These are phyloP conservation scores for Emericellopsis terricola DNA, from an alignment of 495 filamentous ascomycete genomes.

Conservation along the genomic window DNA sequence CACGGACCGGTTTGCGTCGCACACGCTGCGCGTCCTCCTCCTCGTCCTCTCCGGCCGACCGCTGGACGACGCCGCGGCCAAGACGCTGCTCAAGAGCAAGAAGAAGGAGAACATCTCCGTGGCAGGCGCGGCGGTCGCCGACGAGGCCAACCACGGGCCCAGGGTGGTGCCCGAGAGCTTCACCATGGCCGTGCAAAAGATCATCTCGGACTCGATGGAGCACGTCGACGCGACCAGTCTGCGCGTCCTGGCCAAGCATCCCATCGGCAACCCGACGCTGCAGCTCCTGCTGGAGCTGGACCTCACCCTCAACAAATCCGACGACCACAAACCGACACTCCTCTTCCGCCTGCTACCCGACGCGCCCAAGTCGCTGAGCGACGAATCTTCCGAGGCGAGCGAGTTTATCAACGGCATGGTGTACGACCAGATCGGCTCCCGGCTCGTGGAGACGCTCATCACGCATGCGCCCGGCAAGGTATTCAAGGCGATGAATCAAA, in stretches of 20 bases:
- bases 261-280: constrained; percentile 73
- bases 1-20: constrained; percentile 79
- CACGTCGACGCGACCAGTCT: constrained; percentile 56
- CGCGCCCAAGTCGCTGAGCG: constrained; percentile 23
- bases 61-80: constrained; percentile 41
- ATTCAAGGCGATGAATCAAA: constrained; percentile 68
- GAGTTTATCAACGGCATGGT: constrained; percentile 69
- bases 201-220: constrained; percentile 54
- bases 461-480: constrained; percentile 62
- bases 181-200: constrained; percentile 50
- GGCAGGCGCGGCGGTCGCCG: constrained; percentile 14
- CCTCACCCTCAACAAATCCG: constrained; percentile 45
- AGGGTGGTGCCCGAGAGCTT: constrained; percentile 66
- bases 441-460: constrained; percentile 73
- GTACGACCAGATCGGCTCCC: constrained; percentile 78
- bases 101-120: constrained; percentile 69
- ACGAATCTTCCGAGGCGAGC: constrained; percentile 20
- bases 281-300: constrained; percentile 79
- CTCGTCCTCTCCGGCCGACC: constrained; percentile 72
- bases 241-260: constrained; percentile 66
- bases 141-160: constrained; percentile 1
- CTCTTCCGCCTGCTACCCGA: constrained; percentile 23
- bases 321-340: constrained; percentile 25
- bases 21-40: constrained; percentile 69
- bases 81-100: constrained; percentile 62